A percentile compares a stretch with the other conserved stretches of the same genome.
phyloP scores from a whole-genome alignment of 495 filamentous ascomycete genomes.

The Daldinia caldariorum region DNA sequence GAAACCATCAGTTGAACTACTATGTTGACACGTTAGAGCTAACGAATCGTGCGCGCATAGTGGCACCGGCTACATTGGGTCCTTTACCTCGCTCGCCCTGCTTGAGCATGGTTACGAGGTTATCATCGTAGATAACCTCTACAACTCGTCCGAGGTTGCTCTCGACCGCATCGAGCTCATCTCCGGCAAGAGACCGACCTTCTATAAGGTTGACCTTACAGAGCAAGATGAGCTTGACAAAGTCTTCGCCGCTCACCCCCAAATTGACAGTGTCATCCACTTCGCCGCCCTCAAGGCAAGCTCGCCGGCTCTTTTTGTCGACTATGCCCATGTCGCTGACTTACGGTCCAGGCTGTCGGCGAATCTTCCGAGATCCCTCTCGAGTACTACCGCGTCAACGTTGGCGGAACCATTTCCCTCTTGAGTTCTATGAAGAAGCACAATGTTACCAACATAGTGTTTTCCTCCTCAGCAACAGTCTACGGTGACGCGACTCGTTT shows the following conservation, averaged over 20 bases:
- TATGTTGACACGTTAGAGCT: slow-evolving; percentile 14
- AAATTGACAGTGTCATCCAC: slow-evolving; percentile 97
- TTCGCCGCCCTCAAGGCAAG: slow-evolving; percentile 96
- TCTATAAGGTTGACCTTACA: slow-evolving; percentile 88
- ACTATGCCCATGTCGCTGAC: slow-evolving; percentile 15
- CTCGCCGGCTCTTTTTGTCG: slow-evolving; percentile 18
- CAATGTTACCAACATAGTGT: slow-evolving; percentile 95
- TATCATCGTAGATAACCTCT: slow-evolving; percentile 92
- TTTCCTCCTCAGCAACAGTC: slow-evolving; percentile 86
- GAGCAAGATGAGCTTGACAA: slow-evolving; percentile 83
- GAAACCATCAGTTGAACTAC: background rate
- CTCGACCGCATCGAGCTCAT: slow-evolving; percentile 94
- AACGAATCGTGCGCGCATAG: slow-evolving; percentile 56
- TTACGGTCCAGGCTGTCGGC: slow-evolving; percentile 78
- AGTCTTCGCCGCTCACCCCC: slow-evolving; percentile 87
- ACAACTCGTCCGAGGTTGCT: slow-evolving; percentile 91
- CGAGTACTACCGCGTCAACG: slow-evolving; percentile 98
- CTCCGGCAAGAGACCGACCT: slow-evolving; percentile 85
- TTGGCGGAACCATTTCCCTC: slow-evolving; percentile 89
- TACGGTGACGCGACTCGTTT: slow-evolving; percentile 98
- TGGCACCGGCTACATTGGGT: slow-evolving; percentile 98
- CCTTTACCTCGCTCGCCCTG: slow-evolving; percentile 91
- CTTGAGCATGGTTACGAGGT: slow-evolving; percentile 96
- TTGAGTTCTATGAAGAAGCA: slow-evolving; percentile 86
- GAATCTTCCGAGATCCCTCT: slow-evolving; percentile 95